Base-by-base conservation (phyloP, 768 basidiomycete species). In the Mycena polygramma region DNA sequence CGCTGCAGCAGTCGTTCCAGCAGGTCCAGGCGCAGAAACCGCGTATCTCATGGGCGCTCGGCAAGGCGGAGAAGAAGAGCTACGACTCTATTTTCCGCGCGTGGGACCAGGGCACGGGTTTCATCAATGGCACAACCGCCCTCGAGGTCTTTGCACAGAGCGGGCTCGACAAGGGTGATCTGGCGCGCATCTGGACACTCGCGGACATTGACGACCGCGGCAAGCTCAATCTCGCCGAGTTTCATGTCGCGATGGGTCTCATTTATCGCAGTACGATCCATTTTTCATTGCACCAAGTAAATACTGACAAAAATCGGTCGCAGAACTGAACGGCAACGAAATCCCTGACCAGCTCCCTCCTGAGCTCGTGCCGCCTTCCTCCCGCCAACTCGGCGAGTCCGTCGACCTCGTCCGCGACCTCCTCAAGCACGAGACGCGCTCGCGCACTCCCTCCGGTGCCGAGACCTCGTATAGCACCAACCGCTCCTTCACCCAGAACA, bases 211-310 rank as follows among this genome's bases (percentile, higher is more conserved):
- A 97, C 70, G 95, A 99, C 81, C 91, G 96, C 26, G 98, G 98
- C 26, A 98, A 96, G 80, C 89, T 99, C 57, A 98, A 98, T 74
- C 84, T 97, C 35, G 93, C 94, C 17, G 98, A 99, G 79, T 99
- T 99, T 79, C 96, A 99, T 78, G 94, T 98, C 68, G 98, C 98
- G 0, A 99, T 99, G 97, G 96, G 94, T 61, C 84, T 99, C 63
- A 99, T 99, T 76, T 98, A 96, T 82, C 91, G 98, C 77, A 88
- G 97, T 98, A 83, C 75, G 94, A 30, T 30, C n/a, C 6, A 30
- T 89, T 35, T 70, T 58, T 65, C 30, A 24, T 66, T 63, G 26
- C 37, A 39, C 67, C 39, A 15, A 61, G 30, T 4, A 41, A 11
- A 30, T 19, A 13, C 20, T 57, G 13, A 59, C 66, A 36, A 39